A percentile compares a stretch with the other conserved stretches of the same genome.
Evolutionary conservation across 2,329 filamentous ascomycete genomes (phyloP).

Genomic region (Chaetomiaceae sp.): DNA sequence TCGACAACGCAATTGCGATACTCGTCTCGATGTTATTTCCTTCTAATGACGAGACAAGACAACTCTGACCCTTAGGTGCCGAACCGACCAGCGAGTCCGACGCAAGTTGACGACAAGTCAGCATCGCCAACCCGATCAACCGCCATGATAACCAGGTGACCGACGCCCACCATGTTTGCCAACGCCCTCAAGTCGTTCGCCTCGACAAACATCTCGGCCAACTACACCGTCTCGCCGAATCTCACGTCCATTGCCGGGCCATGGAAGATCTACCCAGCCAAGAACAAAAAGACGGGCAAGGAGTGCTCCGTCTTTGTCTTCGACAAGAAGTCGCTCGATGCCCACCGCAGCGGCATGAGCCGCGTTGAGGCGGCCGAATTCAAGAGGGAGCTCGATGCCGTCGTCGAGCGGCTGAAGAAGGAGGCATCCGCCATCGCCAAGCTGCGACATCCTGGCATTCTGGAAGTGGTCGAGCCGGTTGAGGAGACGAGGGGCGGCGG

Average conservation of each 20-base stretch:
- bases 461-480: slow-evolving; percentile 90
- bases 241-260: slow-evolving; percentile 79
- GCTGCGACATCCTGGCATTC: slow-evolving; percentile 82
- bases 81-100: no score
- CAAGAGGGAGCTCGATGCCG: slow-evolving; percentile 82
- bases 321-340: slow-evolving; percentile 80
- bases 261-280: slow-evolving; percentile 97
- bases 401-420: slow-evolving; percentile 84
- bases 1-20: no score
- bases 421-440: slow-evolving; percentile 86
- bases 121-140: not conserved
- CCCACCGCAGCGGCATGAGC: slow-evolving; percentile 57
- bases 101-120: not conserved
- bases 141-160: slow-evolving; percentile 18
- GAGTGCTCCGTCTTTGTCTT: slow-evolving; percentile 90
- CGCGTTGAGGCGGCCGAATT: slow-evolving; percentile 62
- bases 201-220: slow-evolving; percentile 82
- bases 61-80: no score
- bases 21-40: not conserved
- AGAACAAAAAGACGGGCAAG: slow-evolving; percentile 92
- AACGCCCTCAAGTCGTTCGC: slow-evolving; percentile 90
- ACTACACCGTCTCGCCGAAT: slow-evolving; percentile 77
- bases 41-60: not conserved
- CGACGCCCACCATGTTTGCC: slow-evolving; percentile 69
- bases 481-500: slow-evolving; percentile 90